Evolutionary conservation across 495 filamentous ascomycete species (phyloP).

Genomic region (Halenospora varia): DNA sequence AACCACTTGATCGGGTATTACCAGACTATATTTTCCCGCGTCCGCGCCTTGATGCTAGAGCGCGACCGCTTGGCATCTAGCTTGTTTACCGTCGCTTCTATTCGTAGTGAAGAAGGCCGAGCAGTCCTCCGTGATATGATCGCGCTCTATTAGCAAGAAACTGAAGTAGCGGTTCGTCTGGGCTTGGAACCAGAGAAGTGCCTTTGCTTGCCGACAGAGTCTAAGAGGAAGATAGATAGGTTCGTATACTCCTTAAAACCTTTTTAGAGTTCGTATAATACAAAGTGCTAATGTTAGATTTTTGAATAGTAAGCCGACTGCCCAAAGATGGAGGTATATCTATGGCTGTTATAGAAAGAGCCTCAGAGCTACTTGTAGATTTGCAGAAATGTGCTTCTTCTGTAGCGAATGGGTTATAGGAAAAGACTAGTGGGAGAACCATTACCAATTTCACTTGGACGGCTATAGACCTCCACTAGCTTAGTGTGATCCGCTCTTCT

Average conservation of each 20-base stretch:
- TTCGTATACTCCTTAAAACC: conserved; percentile 4
- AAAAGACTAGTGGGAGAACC: conserved; percentile 6
- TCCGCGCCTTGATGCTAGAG: conserved; percentile 16
- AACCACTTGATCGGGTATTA: conserved; percentile 10
- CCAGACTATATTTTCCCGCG: conserved; percentile 17
- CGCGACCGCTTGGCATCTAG: conserved; percentile 21
- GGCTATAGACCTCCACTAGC: conserved; percentile 6
- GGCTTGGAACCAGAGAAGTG: conserved; percentile 23
- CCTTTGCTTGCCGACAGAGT: conserved; percentile 3
- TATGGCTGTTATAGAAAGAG: conserved; percentile 16
- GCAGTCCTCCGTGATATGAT: conserved; percentile 6
- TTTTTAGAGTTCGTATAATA: conserved; percentile 1
- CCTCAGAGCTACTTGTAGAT: conserved; percentile 7
- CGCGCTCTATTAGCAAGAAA: conserved; percentile 1
- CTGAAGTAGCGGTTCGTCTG: conserved; percentile 11
- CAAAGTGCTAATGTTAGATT: conserved; percentile 4
- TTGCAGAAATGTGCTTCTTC: conserved; percentile 7
- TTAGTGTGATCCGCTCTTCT: conserved; percentile 6
- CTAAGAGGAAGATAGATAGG: conserved; percentile 7
- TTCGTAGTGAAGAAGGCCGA: conserved; percentile 16
- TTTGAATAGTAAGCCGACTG: conserved; percentile 5
- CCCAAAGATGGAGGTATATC: conserved; percentile 17
- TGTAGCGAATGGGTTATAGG: conserved; percentile 8
- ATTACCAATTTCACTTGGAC: conserved; percentile 10
- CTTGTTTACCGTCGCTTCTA: conserved; percentile 19